A percentile compares a stretch with the other conserved stretches of the same genome.
phyloP scores from a whole-genome alignment of 2,329 filamentous ascomycete species.

The Fragosphaeria purpurea region DNA sequence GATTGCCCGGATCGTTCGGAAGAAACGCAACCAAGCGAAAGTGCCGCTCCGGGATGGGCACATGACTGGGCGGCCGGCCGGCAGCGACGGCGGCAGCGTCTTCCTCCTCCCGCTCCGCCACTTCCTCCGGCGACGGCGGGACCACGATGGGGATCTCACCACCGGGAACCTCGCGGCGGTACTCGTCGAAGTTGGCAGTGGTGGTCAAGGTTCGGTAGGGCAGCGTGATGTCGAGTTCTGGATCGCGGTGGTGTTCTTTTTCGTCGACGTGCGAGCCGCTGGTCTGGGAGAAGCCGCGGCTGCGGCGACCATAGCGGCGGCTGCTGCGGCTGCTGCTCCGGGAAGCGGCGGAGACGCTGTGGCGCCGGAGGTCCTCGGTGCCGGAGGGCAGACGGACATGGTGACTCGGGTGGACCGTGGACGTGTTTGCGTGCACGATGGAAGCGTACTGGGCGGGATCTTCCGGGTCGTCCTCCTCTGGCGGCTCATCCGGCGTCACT shows the following conservation, averaged over 20 bases:
- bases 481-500: too few species aligned
- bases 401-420: slow-evolving; percentile 1
- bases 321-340: slow-evolving; percentile 1
- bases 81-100: slow-evolving; percentile 19
- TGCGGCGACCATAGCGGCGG: background rate
- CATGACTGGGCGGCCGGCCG: slow-evolving; percentile 7
- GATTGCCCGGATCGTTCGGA: slow-evolving; percentile 63
- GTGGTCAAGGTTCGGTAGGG: slow-evolving; percentile 46
- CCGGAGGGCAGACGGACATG: background rate
- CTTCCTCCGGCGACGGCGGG: slow-evolving; percentile 32
- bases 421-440: slow-evolving; percentile 7
- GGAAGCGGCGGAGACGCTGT: background rate
- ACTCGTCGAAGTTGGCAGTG: slow-evolving; percentile 46
- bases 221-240: slow-evolving; percentile 32
- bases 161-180: slow-evolving; percentile 42
- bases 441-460: background rate
- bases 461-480: background rate
- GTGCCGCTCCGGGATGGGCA: slow-evolving; percentile 16
- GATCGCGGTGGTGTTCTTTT: slow-evolving; percentile 18
- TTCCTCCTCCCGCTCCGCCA: slow-evolving; percentile 40
- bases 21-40: slow-evolving; percentile 55
- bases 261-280: background rate
- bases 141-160: slow-evolving; percentile 39
- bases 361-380: background rate
- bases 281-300: background rate